These are phyloP conservation scores for Colletotrichum costaricense DNA, from an alignment of 2,329 filamentous ascomycete genomes.

Conservation along the genomic window DNA sequence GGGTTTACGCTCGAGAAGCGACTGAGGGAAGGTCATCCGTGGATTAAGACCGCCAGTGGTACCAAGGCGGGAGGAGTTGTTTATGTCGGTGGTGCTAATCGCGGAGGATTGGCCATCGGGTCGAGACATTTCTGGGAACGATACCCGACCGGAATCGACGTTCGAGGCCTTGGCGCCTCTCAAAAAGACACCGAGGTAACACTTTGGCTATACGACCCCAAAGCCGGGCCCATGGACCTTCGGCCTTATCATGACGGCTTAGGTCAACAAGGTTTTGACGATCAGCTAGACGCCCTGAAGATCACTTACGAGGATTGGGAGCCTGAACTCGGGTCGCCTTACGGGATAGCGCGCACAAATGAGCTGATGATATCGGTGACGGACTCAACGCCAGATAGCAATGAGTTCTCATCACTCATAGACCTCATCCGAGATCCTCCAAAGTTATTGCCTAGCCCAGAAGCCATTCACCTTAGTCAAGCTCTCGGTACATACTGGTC, in stretches of 20 bases:
- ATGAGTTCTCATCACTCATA: background rate
- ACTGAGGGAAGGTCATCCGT: background rate
- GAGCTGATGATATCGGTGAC: background rate
- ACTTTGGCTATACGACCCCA: background rate
- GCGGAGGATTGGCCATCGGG: background rate
- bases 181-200: background rate
- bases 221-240: background rate
- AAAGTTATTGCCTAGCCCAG: background rate
- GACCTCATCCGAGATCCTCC: background rate
- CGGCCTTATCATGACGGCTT: background rate
- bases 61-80: background rate
- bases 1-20: background rate
- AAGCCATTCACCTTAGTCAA: background rate
- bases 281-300: background rate
- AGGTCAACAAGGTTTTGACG: background rate
- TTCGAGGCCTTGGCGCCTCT: background rate
- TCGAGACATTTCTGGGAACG: background rate
- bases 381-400: background rate
- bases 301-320: background rate
- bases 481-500: background rate
- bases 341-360: background rate
- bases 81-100: background rate
- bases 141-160: background rate
- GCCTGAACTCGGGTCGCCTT: background rate
- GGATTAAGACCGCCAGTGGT: background rate